Evolutionary conservation across 768 basidiomycete genomes (phyloP).

Genomic region (Hirschioporus abietinus): DNA sequence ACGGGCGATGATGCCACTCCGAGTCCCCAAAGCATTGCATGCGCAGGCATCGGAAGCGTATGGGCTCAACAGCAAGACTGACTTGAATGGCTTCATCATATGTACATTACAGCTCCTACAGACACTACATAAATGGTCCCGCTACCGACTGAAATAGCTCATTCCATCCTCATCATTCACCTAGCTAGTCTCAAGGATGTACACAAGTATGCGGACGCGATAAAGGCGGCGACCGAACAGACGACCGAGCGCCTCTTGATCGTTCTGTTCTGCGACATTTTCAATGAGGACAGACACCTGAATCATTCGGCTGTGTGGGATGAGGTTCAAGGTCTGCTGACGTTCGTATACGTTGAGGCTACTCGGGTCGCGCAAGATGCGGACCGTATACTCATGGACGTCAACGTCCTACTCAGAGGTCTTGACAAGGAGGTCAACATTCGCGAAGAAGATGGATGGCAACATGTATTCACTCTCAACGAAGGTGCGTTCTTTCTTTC

Average conservation of each 20-base stretch:
- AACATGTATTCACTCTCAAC: constrained; percentile 18
- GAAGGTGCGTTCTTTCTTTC: constrained; percentile 28
- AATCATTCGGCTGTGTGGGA: constrained; percentile 53
- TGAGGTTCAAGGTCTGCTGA: constrained; percentile 69
- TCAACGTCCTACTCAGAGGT: constrained; percentile 73
- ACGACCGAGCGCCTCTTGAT: constrained; percentile 52
- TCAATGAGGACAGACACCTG: constrained; percentile 30
- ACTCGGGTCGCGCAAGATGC: constrained; percentile 64
- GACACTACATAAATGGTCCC: not conserved
- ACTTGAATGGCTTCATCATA: not conserved
- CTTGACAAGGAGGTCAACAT: constrained; percentile 37
- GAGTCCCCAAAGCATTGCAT: not conserved
- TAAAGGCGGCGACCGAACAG: constrained; percentile 33
- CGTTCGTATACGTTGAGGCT: constrained; percentile 83
- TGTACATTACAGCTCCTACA: not conserved
- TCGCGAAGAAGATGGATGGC: constrained; percentile 28
- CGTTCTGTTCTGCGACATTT: constrained; percentile 58
- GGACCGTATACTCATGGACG: constrained; percentile 66
- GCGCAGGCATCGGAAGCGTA: not conserved
- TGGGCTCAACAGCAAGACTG: not conserved
- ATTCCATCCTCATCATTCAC: not conserved
- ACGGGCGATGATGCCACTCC: not conserved
- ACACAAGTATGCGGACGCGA: not conserved
- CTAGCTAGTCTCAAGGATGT: not conserved
- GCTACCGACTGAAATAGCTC: not conserved